Evolutionary conservation across 768 basidiomycete genomes (phyloP), one percentile per base, ranked within the genome.

Genomic region (Russula lepida): DNA sequence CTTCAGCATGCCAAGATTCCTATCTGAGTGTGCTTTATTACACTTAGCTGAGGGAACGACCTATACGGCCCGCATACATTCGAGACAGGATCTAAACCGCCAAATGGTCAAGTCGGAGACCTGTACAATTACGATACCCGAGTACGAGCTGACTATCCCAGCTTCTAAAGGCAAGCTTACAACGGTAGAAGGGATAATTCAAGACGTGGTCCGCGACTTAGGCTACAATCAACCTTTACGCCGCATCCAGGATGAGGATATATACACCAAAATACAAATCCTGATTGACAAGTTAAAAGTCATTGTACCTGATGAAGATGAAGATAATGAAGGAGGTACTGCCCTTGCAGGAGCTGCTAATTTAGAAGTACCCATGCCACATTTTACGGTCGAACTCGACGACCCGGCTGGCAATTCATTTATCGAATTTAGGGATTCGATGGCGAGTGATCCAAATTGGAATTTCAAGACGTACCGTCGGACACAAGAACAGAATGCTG

Each of bases 351-450:
- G 70, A 21, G 70, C 77, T 13, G 69, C 69, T 49, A 73, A 76
- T 55, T 75, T 76, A 12, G 78, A 82, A 28, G 68, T 74, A 8
- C 81, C 86, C 1, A 82, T 92, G 75, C 78, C 77, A 23, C 73
- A 84, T 3, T 92, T 98, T 70, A 94, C 92, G 0, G 69, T 98
- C 58, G 84, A 79, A 55, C 76, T 99, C 21, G 92, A 98, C 68
- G 97, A 99, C 70, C 95, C 95, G 1, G 78, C 93, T 1, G 97
- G 97, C 7, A 95, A 95, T 74, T 95, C 92, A n/a, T 98, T 95
- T 77, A 78, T 97, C 72, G 93, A 97, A 74, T 95, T 95, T 69
- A 68, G 83, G 3, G 94, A 82, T 11, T 87, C 84, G 59, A 90
- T 92, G 78, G 78, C 86, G 11, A 44, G 43, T 4, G 97, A 99